Percentiles rank a stretch among this genome's conserved stretches.
These are phyloP conservation scores for Primulina tabacum DNA, from an alignment of 257 asterid species.

Conservation along the genomic window DNA sequence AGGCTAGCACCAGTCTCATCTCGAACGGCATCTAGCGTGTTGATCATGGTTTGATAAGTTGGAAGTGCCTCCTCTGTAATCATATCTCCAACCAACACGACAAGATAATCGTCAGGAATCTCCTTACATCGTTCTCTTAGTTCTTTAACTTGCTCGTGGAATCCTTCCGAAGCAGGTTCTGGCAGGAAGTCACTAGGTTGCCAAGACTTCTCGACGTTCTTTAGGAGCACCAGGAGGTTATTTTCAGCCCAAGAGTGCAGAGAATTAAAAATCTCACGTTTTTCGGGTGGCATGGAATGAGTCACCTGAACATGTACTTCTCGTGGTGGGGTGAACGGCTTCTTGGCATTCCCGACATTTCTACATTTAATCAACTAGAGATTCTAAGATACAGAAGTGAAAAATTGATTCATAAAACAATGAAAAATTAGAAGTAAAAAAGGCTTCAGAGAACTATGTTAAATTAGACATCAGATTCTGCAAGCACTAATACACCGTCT, in stretches of 20 bases:
- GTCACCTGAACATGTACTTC: conserved; percentile 44
- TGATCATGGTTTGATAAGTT: conserved; percentile 59
- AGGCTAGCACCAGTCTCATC: conserved; percentile 60
- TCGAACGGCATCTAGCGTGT: conserved; percentile 51
- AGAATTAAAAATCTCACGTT: conserved; percentile 48
- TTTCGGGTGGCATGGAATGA: conserved; percentile 54
- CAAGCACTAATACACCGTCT: conserved; percentile 1
- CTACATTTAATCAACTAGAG: conserved; percentile 26
- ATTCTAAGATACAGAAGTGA: background rate
- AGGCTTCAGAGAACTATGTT: background rate
- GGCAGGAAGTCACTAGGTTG: conserved; percentile 57
- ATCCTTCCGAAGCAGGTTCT: conserved; percentile 51
- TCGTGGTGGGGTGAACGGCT: conserved; percentile 49
- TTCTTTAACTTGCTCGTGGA: conserved; percentile 48
- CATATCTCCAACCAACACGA: conserved; percentile 58
- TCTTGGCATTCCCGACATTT: conserved; percentile 33
- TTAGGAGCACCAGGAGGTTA: conserved; percentile 44
- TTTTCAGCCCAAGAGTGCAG: conserved; percentile 48
- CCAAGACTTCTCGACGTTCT: conserved; percentile 54
- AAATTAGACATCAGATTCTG: conserved; percentile 13
- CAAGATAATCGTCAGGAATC: conserved; percentile 51
- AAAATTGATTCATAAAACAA: background rate
- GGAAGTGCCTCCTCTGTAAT: conserved; percentile 63
- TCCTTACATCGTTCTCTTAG: conserved; percentile 42
- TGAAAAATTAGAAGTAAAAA: background rate